Conservation (phyloP, 306 rosid species). For the Sphenostylis stenocarpa region DNA sequence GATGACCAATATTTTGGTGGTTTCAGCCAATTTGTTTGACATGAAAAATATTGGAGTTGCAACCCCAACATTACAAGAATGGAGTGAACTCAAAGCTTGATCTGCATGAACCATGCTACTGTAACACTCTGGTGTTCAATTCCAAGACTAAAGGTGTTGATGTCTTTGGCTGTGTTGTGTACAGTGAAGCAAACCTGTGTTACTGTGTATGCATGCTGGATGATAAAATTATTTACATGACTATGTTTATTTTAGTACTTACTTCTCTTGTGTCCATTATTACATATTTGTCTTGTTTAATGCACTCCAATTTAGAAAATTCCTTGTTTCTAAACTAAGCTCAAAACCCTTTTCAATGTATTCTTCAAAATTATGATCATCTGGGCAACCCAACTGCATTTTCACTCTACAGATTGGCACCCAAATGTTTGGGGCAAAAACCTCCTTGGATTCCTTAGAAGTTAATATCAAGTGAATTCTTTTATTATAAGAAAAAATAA, state of each 20-base stretch:
- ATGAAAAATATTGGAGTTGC: constrained; percentile 83
- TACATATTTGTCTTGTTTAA: neutral
- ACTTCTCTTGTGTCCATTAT: neutral
- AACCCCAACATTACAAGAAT: constrained; percentile 59
- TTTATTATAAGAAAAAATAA: too few relatives aligned
- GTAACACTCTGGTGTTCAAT: constrained; percentile 16
- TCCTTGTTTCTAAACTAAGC: neutral
- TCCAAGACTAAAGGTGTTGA: constrained; percentile 12
- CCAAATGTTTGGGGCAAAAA: too few relatives aligned
- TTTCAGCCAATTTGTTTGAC: constrained; percentile 77
- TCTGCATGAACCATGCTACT: constrained; percentile 15
- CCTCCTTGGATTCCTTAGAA: neutral
- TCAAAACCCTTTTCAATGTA: neutral
- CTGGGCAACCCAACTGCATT: neutral
- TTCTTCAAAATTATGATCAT: neutral
- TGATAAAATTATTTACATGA: neutral
- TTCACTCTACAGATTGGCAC: too few relatives aligned
- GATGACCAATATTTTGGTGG: constrained; percentile 32
- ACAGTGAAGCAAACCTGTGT: constrained; percentile 5
- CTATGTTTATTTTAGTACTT: neutral
- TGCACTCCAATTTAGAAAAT: neutral
- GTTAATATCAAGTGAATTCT: neutral
- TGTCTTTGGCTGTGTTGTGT: constrained; percentile 7
- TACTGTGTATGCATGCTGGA: neutral
- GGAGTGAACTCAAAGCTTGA: constrained; percentile 56